Conservation (phyloP, 495 filamentous ascomycete species). For the Stereocaulon alpinum region DNA sequence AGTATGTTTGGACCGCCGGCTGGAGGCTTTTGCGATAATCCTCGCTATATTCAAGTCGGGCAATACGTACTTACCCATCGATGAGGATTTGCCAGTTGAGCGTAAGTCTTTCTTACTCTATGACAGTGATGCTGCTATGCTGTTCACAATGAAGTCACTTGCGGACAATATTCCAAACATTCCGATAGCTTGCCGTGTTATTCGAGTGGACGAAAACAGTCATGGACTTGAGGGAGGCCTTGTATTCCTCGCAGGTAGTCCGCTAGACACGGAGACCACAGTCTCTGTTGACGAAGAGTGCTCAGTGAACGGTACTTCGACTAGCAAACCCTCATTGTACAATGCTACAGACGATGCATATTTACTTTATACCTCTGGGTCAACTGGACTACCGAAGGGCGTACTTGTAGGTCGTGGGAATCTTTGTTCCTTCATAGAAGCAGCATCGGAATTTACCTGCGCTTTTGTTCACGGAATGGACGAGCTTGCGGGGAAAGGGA, state of each 20-base stretch:
- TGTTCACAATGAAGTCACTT: constrained; percentile 26
- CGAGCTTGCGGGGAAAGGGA: constrained; percentile 26
- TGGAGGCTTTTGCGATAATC: constrained; percentile 35
- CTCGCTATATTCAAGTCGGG: constrained; percentile 45
- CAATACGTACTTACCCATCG: constrained; percentile 66
- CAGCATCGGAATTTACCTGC: constrained; percentile 27
- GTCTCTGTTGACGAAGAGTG: background rate
- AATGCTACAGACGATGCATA: constrained; percentile 22
- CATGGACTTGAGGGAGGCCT: constrained; percentile 7
- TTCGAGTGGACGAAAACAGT: constrained; percentile 29
- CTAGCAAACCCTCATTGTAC: constrained; percentile 16
- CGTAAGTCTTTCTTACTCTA: constrained; percentile 36
- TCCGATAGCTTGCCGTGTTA: constrained; percentile 20
- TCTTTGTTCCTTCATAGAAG: constrained; percentile 38
- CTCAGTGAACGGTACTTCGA: constrained; percentile 17
- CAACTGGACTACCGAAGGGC: constrained; percentile 39
- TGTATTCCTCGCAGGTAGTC: constrained; percentile 22
- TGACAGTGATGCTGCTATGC: constrained; percentile 28
- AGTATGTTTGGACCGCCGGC: constrained; percentile 35
- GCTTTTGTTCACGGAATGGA: constrained; percentile 21
- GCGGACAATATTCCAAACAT: constrained; percentile 22
- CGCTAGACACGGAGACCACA: background rate
- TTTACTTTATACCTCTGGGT: constrained; percentile 39
- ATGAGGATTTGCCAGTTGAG: constrained; percentile 34
- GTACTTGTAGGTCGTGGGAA: constrained; percentile 34